A percentile compares a stretch with the other conserved stretches of the same genome.
phyloP scores from a whole-genome alignment of 805 yeast genomes.

The Nakazawaea siamensis region DNA sequence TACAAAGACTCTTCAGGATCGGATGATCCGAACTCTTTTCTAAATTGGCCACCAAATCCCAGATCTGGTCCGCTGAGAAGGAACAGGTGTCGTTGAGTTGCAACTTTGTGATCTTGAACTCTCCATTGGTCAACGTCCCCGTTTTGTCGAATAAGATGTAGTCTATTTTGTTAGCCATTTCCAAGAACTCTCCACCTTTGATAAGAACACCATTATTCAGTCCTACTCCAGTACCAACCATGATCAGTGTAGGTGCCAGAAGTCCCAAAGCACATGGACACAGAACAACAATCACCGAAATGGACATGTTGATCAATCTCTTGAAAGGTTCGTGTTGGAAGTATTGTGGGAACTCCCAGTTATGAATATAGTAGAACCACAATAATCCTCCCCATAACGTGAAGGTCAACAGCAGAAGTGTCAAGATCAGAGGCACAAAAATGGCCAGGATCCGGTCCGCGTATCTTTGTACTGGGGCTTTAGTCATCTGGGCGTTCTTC shows the following conservation, averaged over 20 bases:
- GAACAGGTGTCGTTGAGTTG: conserved; percentile 1
- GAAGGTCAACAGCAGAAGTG: conserved; percentile 59
- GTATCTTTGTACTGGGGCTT: conserved; percentile 85
- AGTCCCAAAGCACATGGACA: conserved; percentile 98
- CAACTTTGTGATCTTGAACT: conserved; percentile 40
- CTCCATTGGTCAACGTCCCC: conserved; percentile 87
- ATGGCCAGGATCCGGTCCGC: conserved; percentile 81
- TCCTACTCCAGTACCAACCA: conserved; percentile 98
- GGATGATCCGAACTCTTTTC: conserved; percentile 85
- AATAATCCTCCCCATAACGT: conserved; percentile 44
- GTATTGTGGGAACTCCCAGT: conserved; percentile 16
- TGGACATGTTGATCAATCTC: conserved; percentile 56
- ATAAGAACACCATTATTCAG: conserved; percentile 84
- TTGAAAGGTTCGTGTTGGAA: conserved; percentile 18
- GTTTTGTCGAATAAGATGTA: conserved; percentile 87
- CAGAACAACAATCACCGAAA: conserved; percentile 92
- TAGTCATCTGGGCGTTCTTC: conserved; percentile 78
- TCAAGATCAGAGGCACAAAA: conserved; percentile 73
- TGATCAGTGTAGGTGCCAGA: conserved; percentile 97
- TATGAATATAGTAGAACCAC: conserved; percentile 15
- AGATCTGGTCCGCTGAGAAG: conserved; percentile 20
- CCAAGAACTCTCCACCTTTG: conserved; percentile 89
- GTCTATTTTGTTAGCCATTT: conserved; percentile 55
- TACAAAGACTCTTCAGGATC: conserved; percentile 60
- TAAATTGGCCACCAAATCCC: conserved; percentile 48